Conservation (phyloP, 768 basidiomycete species). For the Cystofilobasidium bisporidii region DNA sequence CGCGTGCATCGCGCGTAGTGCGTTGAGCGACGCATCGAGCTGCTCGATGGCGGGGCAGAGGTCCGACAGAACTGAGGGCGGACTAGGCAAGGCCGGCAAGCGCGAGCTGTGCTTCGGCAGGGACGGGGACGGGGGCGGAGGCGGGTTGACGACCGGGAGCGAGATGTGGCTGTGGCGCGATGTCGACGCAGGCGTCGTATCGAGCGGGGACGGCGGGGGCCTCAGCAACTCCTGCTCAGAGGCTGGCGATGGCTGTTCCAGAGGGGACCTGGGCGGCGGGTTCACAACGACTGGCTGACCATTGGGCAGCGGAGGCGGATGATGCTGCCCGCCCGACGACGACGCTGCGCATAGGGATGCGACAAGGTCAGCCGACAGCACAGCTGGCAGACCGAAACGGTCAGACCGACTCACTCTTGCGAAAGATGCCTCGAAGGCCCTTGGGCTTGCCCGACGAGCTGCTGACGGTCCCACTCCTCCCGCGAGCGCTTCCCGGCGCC, state of each 20-base stretch:
- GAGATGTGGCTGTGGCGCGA: background rate
- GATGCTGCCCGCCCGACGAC: background rate
- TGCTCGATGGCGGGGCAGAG: slow-evolving; percentile 19
- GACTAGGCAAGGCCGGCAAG: background rate
- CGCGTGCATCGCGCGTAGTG: slow-evolving; percentile 14
- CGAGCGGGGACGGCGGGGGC: background rate
- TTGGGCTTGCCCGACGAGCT: slow-evolving; percentile 2
- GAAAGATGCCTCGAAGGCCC: background rate
- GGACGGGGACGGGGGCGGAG: background rate
- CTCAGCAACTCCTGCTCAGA: too few species aligned
- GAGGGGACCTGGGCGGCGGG: too few species aligned
- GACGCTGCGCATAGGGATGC: too few species aligned
- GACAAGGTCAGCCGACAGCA: too few species aligned
- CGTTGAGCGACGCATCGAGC: slow-evolving; percentile 16
- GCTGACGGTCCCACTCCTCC: background rate
- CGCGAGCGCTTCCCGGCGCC: background rate
- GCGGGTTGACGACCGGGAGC: background rate
- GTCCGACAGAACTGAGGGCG: slow-evolving; percentile 6
- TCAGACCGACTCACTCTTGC: background rate
- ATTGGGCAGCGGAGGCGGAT: background rate
- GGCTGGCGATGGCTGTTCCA: too few species aligned
- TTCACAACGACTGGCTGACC: too few species aligned
- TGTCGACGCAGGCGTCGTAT: background rate
- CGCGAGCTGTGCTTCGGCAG: background rate
- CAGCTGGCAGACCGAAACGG: too few species aligned